Percentiles rank a stretch among this genome's conserved stretches.
Evolutionary conservation across 2,329 filamentous ascomycete species (phyloP).

Genomic region (Grosmannia clavigera): DNA sequence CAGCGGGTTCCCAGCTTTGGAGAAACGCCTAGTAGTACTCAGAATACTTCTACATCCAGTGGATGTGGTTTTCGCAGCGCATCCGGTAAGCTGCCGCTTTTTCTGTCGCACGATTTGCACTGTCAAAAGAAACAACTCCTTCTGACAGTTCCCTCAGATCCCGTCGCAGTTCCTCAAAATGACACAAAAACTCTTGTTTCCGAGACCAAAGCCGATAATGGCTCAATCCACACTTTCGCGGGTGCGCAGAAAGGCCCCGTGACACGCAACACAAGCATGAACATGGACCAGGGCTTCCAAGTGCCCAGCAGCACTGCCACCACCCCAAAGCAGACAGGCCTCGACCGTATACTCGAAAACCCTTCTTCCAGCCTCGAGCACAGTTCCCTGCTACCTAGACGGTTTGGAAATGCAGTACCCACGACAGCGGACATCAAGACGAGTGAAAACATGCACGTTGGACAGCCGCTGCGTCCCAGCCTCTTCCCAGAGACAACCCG

Average conservation of each 20-base stretch:
- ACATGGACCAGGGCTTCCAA: background rate
- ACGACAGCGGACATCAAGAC: background rate
- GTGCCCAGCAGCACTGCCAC: background rate
- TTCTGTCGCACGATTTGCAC: background rate
- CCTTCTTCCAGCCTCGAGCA: background rate
- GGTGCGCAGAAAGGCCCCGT: background rate
- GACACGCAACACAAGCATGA: background rate
- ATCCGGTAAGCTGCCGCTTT: background rate
- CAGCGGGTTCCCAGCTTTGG: background rate
- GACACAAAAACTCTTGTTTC: background rate
- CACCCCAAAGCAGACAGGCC: background rate
- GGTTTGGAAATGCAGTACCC: background rate
- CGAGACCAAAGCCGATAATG: background rate
- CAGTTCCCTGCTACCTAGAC: background rate
- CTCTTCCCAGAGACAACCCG: background rate
- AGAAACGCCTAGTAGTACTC: background rate
- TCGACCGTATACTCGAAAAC: background rate
- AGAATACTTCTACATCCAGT: background rate
- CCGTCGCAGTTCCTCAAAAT: background rate
- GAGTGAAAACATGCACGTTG: background rate
- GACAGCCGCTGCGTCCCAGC: background rate
- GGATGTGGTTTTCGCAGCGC: background rate
- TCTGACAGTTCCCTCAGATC: background rate
- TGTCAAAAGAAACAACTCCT: background rate
- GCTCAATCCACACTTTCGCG: background rate